Conservation (phyloP, 2,329 filamentous ascomycete species). For the Talaromyces sp. region DNA sequence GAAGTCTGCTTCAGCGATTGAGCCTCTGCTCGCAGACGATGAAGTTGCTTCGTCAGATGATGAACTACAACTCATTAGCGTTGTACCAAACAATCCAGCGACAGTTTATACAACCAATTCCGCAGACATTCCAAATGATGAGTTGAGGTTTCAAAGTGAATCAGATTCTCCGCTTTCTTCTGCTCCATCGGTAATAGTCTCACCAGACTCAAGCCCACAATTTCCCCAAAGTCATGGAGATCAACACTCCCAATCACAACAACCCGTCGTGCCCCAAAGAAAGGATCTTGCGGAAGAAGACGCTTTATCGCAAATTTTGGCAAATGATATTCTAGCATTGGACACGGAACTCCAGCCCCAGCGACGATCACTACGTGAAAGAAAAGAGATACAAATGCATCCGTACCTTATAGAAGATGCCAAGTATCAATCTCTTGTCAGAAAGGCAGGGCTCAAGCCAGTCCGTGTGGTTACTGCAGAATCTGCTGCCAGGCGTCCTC, state of each 20-base stretch:
- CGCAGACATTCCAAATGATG: constrained; percentile 14
- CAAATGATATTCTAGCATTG: constrained; percentile 22
- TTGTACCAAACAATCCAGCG: constrained; percentile 21
- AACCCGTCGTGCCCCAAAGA: not conserved
- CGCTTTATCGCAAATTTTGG: constrained; percentile 7
- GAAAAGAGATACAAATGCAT: constrained; percentile 49
- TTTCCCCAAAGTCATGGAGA: constrained; percentile 18
- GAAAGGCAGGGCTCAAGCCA: constrained; percentile 42
- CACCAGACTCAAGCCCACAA: constrained; percentile 18
- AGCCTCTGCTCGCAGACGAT: not conserved
- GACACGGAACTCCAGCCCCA: constrained; percentile 29
- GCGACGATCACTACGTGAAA: constrained; percentile 40
- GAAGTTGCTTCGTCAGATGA: constrained; percentile 34
- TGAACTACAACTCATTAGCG: constrained; percentile 33
- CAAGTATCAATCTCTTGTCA: constrained; percentile 42
- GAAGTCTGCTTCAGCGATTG: not conserved
- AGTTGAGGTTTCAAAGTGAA: constrained; percentile 17
- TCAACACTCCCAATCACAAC: not conserved
- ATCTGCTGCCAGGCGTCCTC: constrained; percentile 17
- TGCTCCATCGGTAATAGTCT: constrained; percentile 27
- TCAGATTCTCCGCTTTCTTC: constrained; percentile 38
- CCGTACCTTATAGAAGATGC: constrained; percentile 48
- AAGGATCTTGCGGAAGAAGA: not conserved
- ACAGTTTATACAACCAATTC: constrained; percentile 14
- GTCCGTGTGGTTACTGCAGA: constrained; percentile 31